A percentile compares a stretch with the other conserved stretches of the same genome.
Conservation (phyloP, 1,284 basidiomycete genomes). For the Somion occarium region DNA sequence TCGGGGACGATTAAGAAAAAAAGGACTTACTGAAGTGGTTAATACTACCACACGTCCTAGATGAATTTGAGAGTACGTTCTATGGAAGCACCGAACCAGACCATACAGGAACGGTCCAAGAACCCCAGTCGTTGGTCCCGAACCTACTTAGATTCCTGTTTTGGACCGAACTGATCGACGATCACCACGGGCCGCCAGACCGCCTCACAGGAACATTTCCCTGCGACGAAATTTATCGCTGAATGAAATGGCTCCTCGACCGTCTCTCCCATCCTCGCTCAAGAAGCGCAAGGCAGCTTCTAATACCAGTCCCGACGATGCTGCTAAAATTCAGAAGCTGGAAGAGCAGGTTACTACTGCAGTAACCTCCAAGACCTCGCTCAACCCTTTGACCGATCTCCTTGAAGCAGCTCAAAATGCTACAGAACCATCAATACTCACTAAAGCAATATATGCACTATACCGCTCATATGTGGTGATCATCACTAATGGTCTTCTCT, state of each 20-base stretch:
- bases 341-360: conserved; percentile 51
- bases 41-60: too few relatives aligned
- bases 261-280: conserved; percentile 48
- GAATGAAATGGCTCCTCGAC: conserved; percentile 14
- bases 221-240: background rate
- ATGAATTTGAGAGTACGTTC: too few relatives aligned
- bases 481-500: conserved; percentile 57
- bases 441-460: conserved; percentile 77
- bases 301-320: conserved; percentile 18
- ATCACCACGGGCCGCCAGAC: too few relatives aligned
- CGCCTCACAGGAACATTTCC: too few relatives aligned
- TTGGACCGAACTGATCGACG: background rate
- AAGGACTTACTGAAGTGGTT: too few relatives aligned
- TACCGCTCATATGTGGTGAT: conserved; percentile 77
- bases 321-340: conserved; percentile 36
- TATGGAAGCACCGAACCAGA: too few relatives aligned
- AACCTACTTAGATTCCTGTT: background rate
- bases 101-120: too few relatives aligned
- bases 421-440: conserved; percentile 50
- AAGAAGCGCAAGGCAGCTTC: conserved; percentile 46
- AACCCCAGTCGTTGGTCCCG: too few relatives aligned
- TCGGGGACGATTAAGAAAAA: too few relatives aligned
- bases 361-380: conserved; percentile 48
- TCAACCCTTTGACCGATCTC: conserved; percentile 81
- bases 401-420: conserved; percentile 47